These are phyloP conservation scores for Cucumis sativus DNA, from an alignment of 306 rosid genomes.

Conservation along the genomic window DNA sequence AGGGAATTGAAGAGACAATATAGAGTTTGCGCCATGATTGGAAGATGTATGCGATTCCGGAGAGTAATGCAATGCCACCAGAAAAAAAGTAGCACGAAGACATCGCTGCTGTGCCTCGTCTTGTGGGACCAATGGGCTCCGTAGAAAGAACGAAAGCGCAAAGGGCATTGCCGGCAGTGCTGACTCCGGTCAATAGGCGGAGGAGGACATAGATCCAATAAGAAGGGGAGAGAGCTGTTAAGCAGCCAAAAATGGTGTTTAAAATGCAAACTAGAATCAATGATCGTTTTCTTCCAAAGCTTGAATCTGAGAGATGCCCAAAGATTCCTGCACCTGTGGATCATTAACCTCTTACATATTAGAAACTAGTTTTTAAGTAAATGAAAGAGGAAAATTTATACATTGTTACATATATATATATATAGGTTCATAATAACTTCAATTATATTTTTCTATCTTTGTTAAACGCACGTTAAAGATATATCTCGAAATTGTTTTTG, in stretches of 20 bases:
- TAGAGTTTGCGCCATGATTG: conserved; percentile 61
- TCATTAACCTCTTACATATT: background rate
- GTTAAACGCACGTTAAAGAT: too few relatives aligned
- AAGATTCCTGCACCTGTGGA: conserved; percentile 65
- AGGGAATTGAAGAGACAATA: conserved; percentile 56
- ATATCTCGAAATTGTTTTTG: too few relatives aligned
- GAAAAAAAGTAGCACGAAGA: conserved; percentile 86
- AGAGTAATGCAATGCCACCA: conserved; percentile 49
- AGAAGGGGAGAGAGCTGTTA: conserved; percentile 52
- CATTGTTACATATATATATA: too few relatives aligned
- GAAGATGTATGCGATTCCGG: conserved; percentile 47
- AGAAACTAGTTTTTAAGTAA: background rate
- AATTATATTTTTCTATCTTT: too few relatives aligned
- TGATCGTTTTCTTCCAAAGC: conserved; percentile 68
- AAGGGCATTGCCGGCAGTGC: conserved; percentile 67
- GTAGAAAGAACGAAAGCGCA: conserved; percentile 64
- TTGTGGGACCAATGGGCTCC: conserved; percentile 58
- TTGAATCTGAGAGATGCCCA: conserved; percentile 77
- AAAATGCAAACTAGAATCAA: conserved; percentile 47
- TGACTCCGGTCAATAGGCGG: conserved; percentile 67
- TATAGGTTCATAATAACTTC: too few relatives aligned
- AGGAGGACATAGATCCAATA: conserved; percentile 42
- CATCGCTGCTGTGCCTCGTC: conserved; percentile 56
- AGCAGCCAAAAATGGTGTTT: conserved; percentile 55
- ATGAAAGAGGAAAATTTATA: too few relatives aligned